These are phyloP conservation scores for Umbilicaria muhlenbergii DNA, from an alignment of 495 filamentous ascomycete species.

Conservation along the genomic window DNA sequence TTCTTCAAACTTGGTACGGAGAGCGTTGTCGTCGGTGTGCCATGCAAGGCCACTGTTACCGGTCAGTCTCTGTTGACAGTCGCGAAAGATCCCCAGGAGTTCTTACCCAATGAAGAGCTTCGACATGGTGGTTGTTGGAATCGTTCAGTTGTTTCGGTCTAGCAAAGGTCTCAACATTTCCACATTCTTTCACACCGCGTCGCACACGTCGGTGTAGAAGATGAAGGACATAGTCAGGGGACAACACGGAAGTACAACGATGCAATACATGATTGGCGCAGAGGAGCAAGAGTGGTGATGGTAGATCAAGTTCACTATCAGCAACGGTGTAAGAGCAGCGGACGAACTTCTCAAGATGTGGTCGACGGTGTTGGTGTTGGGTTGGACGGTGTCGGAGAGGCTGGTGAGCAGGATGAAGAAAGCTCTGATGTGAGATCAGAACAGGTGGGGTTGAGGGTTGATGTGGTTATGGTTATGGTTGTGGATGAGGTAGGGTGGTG, in stretches of 20 bases:
- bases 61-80: conserved; percentile 4
- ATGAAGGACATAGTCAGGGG: conserved; percentile 13
- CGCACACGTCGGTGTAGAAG: conserved; percentile 15
- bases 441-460: too few relatives aligned
- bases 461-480: too few relatives aligned
- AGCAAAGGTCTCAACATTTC: conserved; percentile 19
- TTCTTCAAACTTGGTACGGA: conserved; percentile 76
- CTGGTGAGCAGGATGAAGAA: too few relatives aligned
- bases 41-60: conserved; percentile 77
- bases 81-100: conserved; percentile 1
- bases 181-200: conserved; percentile 21
- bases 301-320: conserved; percentile 9
- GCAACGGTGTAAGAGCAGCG: conserved; percentile 10
- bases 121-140: conserved; percentile 41
- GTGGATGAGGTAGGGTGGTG: too few relatives aligned
- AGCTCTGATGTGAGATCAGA: too few relatives aligned
- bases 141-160: conserved; percentile 15
- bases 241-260: conserved; percentile 13
- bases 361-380: conserved; percentile 1
- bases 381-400: too few relatives aligned
- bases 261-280: conserved; percentile 14
- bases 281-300: conserved; percentile 9
- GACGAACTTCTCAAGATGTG: conserved; percentile 15
- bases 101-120: conserved; percentile 87
- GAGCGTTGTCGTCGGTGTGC: conserved; percentile 80